Percentiles rank a stretch among this genome's conserved stretches.
These are phyloP conservation scores for Aspergillus panamensis DNA, from an alignment of 495 filamentous ascomycete genomes.

Conservation along the genomic window DNA sequence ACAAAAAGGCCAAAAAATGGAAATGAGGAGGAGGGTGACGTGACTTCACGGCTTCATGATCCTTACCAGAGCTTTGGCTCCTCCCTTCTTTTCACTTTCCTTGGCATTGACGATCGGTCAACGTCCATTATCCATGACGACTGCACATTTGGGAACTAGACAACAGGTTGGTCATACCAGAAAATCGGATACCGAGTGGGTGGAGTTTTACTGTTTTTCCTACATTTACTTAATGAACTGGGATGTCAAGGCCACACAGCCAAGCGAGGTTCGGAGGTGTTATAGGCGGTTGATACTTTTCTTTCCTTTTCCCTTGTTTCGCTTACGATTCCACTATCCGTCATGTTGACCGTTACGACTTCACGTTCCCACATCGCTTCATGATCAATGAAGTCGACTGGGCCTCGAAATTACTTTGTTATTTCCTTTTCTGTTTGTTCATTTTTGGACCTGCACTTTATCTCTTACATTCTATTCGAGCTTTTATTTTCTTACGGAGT, in stretches of 20 bases:
- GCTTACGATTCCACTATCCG: conserved; percentile 1
- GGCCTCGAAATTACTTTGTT: neutral
- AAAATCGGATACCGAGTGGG: conserved; percentile 16
- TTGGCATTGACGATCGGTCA: conserved; percentile 15
- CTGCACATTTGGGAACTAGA: conserved; percentile 23
- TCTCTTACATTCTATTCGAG: neutral
- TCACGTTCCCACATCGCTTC: conserved; percentile 1
- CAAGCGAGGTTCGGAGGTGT: conserved; percentile 7
- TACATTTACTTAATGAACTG: conserved; percentile 14
- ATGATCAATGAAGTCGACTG: conserved; percentile 6
- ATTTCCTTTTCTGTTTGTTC: conserved; percentile 11
- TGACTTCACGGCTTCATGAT: neutral
- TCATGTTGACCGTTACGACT: conserved; percentile 6
- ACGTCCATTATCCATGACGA: conserved; percentile 15
- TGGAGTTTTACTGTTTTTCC: conserved; percentile 12
- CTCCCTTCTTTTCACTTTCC: conserved; percentile 19
- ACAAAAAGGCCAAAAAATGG: neutral
- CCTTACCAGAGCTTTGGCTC: conserved; percentile 8
- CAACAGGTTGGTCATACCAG: conserved; percentile 16
- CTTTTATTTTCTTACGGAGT: conserved; percentile 10
- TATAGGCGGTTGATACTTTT: conserved; percentile 10
- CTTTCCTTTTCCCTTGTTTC: conserved; percentile 3
- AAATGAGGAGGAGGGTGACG: neutral
- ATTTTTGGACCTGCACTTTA: conserved; percentile 7
- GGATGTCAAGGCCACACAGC: conserved; percentile 9